Conservation (phyloP, 1,139 yeast species). For the Pneumocystis jirovecii region DNA sequence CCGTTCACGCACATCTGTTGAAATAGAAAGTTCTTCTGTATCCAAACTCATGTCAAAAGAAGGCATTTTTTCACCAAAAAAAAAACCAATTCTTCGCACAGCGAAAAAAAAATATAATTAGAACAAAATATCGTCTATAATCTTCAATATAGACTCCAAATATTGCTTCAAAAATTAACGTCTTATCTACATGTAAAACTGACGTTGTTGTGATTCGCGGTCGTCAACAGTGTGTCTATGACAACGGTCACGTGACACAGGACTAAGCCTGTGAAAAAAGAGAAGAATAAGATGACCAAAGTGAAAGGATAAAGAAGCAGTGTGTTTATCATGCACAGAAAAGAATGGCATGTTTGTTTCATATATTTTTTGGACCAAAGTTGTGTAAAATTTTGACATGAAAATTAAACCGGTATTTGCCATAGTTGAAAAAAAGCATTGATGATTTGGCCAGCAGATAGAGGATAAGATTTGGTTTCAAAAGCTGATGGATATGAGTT, state of each 20-base stretch:
- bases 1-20: slow-evolving; percentile 2
- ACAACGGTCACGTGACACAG: neutral
- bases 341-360: too few species aligned
- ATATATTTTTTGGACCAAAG: too few species aligned
- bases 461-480: too few species aligned
- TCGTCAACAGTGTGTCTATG: neutral
- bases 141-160: neutral
- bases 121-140: neutral
- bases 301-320: neutral
- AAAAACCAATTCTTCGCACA: neutral
- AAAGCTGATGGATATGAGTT: too few species aligned
- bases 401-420: too few species aligned
- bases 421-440: too few species aligned
- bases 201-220: neutral
- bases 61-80: neutral
- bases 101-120: neutral
- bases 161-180: neutral
- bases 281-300: neutral
- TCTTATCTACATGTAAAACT: neutral
- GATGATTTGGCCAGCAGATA: too few species aligned
- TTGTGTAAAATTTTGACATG: too few species aligned
- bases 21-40: neutral
- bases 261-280: too few species aligned
- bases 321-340: neutral
- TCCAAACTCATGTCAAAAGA: neutral